Conservation (phyloP, 257 asterid genomes). For the Pogostemon cablin region DNA sequence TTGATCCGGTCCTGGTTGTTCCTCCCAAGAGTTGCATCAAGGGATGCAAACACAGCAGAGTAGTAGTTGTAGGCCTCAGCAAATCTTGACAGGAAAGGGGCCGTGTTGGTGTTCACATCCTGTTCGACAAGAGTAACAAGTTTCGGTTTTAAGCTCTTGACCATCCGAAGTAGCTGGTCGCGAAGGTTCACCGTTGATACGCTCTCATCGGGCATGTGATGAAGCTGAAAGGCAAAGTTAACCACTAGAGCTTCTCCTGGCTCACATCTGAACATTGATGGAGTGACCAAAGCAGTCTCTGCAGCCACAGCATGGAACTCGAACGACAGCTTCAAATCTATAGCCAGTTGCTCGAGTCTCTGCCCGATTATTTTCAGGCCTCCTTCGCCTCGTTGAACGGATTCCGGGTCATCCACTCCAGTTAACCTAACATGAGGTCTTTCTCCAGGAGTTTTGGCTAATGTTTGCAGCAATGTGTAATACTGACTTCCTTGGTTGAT, state of each 20-base stretch:
- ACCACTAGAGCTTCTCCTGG: conserved; percentile 76
- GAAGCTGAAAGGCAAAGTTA: conserved; percentile 96
- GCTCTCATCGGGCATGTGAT: conserved; percentile 97
- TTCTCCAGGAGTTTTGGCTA: conserved; percentile 56
- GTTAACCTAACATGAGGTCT: conserved; percentile 67
- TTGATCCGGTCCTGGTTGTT: conserved; percentile 82
- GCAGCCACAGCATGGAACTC: conserved; percentile 72
- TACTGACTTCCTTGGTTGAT: conserved; percentile 97
- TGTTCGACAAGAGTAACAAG: conserved; percentile 90
- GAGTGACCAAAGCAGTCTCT: conserved; percentile 63
- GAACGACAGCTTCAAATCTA: conserved; percentile 62
- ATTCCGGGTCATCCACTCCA: conserved; percentile 93
- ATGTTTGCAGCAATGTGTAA: conserved; percentile 72
- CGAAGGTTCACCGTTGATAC: conserved; percentile 76
- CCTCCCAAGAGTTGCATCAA: conserved; percentile 79
- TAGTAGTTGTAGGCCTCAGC: conserved; percentile 78
- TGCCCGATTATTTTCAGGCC: conserved; percentile 70
- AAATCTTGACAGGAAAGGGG: conserved; percentile 80
- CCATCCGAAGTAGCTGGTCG: conserved; percentile 91
- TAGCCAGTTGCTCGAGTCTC: conserved; percentile 68
- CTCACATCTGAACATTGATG: conserved; percentile 50
- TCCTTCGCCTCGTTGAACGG: conserved; percentile 81
- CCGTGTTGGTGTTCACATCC: conserved; percentile 84
- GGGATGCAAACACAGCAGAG: conserved; percentile 78
- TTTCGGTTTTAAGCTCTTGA: conserved; percentile 74